phyloP scores from a whole-genome alignment of 2,329 filamentous ascomycete genomes.

The Pseudogymnoascus sp. region DNA sequence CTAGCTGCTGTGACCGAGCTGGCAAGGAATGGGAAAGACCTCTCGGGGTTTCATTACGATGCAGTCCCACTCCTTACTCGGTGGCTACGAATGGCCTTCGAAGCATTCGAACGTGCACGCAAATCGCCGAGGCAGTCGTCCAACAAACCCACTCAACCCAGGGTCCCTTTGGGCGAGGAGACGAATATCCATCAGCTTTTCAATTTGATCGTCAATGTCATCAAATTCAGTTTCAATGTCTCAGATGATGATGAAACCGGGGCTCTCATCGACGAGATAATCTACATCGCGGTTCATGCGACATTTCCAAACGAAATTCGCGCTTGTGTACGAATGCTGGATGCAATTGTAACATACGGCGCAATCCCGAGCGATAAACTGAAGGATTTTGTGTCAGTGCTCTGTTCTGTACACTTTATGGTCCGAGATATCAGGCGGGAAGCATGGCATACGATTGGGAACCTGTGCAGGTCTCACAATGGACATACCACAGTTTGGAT shows the following conservation, averaged over 20 bases:
- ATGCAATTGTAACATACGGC: constrained; percentile 65
- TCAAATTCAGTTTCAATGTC: constrained; percentile 69
- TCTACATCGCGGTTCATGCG: constrained; percentile 63
- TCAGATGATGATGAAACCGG: constrained; percentile 56
- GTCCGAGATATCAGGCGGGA: constrained; percentile 53
- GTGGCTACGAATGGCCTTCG: constrained; percentile 54
- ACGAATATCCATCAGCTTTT: constrained; percentile 59
- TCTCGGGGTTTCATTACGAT: constrained; percentile 62
- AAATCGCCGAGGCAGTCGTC: constrained; percentile 39
- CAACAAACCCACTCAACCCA: constrained; percentile 35
- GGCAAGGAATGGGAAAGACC: constrained; percentile 52
- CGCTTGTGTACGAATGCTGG: constrained; percentile 60
- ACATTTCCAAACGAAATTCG: constrained; percentile 57
- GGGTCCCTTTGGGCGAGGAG: constrained; percentile 43
- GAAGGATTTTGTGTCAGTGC: constrained; percentile 58
- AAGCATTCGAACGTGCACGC: constrained; percentile 45
- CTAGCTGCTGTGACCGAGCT: constrained; percentile 56
- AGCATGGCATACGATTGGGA: constrained; percentile 63
- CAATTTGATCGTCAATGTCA: constrained; percentile 56
- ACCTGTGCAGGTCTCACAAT: constrained; percentile 67
- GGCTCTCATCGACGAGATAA: constrained; percentile 53
- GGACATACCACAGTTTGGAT: constrained; percentile 62
- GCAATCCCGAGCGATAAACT: constrained; percentile 58
- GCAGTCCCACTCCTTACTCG: constrained; percentile 53
- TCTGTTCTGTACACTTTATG: constrained; percentile 65